These are phyloP conservation scores for Coemansia sp. DNA, from an alignment of 192 early-diverging fungal genomes.

Conservation along the genomic window DNA sequence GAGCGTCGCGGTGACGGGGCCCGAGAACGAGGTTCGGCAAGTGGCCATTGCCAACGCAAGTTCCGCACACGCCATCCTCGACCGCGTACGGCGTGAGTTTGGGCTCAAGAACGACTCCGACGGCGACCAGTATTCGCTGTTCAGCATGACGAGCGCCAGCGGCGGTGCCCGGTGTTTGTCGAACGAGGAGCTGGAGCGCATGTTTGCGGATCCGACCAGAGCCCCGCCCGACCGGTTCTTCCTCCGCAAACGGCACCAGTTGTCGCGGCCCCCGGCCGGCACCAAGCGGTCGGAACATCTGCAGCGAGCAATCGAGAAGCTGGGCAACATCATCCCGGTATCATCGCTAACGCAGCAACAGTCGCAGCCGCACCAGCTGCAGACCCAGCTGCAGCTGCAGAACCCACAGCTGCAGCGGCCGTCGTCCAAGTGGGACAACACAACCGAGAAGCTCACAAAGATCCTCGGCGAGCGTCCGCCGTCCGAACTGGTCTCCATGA, in stretches of 20 bases:
- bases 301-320: slow-evolving; percentile 44
- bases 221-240: slow-evolving; percentile 72
- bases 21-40: slow-evolving; percentile 74
- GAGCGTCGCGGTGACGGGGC: slow-evolving; percentile 77
- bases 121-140: slow-evolving; percentile 70
- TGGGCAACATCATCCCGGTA: slow-evolving; percentile 42
- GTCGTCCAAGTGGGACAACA: slow-evolving; percentile 40
- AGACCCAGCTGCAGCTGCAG: not conserved
- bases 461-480: slow-evolving; percentile 96
- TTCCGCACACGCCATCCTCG: slow-evolving; percentile 69
- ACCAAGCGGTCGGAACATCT: slow-evolving; percentile 46
- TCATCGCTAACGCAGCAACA: slow-evolving; percentile 3
- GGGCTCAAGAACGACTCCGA: slow-evolving; percentile 68
- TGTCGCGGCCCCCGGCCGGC: slow-evolving; percentile 46
- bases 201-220: slow-evolving; percentile 69
- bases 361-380: slow-evolving; percentile 12
- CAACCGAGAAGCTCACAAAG: slow-evolving; percentile 60
- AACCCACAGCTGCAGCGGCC: slow-evolving; percentile 23
- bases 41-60: slow-evolving; percentile 73
- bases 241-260: slow-evolving; percentile 68
- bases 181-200: slow-evolving; percentile 76
- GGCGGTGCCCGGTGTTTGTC: slow-evolving; percentile 68
- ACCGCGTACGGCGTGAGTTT: slow-evolving; percentile 78
- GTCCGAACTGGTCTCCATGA: slow-evolving; percentile 88
- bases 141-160: slow-evolving; percentile 69